These are phyloP conservation scores for Fusarium subtropicale DNA, from an alignment of 2,329 filamentous ascomycete species.

Conservation along the genomic window DNA sequence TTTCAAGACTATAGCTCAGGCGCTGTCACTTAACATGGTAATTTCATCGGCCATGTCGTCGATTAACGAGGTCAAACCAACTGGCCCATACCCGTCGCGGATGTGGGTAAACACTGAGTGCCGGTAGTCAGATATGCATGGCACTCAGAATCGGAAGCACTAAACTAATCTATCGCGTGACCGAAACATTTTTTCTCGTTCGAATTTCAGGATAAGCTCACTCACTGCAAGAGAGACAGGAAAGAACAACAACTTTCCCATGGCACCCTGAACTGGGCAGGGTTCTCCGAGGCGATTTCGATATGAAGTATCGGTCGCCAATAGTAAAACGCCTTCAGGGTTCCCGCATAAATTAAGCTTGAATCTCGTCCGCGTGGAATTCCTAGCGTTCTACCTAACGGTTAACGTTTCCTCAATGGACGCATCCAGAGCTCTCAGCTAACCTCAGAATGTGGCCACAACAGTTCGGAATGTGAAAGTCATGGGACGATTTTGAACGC, in stretches of 20 bases:
- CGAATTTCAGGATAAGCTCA: rapidly evolving
- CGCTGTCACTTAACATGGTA: no score
- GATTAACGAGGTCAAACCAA: no score
- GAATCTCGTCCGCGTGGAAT: not conserved
- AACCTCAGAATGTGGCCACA: not conserved
- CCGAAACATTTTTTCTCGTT: not conserved
- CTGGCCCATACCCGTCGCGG: no score
- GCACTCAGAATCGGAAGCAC: not conserved
- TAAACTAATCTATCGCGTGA: not conserved
- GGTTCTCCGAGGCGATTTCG: not conserved
- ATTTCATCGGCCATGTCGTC: no score
- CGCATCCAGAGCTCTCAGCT: not conserved
- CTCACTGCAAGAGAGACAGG: rapidly evolving
- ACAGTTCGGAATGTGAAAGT: not conserved
- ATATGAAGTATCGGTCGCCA: not conserved
- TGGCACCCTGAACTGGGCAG: not conserved
- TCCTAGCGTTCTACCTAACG: not conserved
- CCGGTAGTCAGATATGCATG: not conserved
- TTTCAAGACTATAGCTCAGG: no score
- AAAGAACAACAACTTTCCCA: not conserved
- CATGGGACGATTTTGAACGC: not conserved
- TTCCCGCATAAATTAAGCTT: not conserved
- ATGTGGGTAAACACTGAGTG: no score
- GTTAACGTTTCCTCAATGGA: not conserved
- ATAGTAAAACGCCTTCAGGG: not conserved